Base-by-base conservation (phyloP, 2,329 filamentous ascomycete genomes). In the Phaeoacremonium minimum region DNA sequence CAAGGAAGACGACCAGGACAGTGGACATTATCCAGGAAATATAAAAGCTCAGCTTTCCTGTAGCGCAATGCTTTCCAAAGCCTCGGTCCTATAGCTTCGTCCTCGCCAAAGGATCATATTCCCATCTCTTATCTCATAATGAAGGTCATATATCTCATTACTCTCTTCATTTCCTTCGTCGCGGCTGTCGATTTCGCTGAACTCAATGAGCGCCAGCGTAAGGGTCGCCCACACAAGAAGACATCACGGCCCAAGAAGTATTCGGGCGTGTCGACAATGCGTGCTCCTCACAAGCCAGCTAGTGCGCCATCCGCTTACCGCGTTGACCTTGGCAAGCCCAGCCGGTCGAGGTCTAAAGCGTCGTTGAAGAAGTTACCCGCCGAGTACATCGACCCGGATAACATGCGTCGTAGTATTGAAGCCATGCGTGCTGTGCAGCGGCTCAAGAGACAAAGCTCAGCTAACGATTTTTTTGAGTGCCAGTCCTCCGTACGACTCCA, bases 401-500 rank as follows among this genome's bases (percentile, higher is more conserved):
- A 36, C 28, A 17, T 34, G 7, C 37, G 28, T 28, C 42, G 26
- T 18, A 43, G 44, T 12, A 37, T 37, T 14, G 38, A 52, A 5
- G 44, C 41, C 20, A 39, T 42, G 15, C 40, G 40, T 16, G 43
- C 35, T 14, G 29, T 44, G 8, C 45, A 41, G 17, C 46, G 43
- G n/a, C 40, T 47, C 11, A 46, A 46, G 20, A 41, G 46, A 26
- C 48, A 51, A 35, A 18, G 37, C 26, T 33, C 44, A 15, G 42
- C 50, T 13, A 42, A 42, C 15, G 56, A 58, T 39, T 61, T 61
- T 34, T 63, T 50, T 22, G 58, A 61, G 42, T 63, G 59, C 37
- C 45, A 47, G 15, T 51, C 48, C 36, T 39, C 53, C 22, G 58
- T 62, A 53, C 20, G 53, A 42, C 16, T 20, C 22, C 22, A 26